phyloP scores from a whole-genome alignment of 306 rosid species.

The Cucurbita pepo region DNA sequence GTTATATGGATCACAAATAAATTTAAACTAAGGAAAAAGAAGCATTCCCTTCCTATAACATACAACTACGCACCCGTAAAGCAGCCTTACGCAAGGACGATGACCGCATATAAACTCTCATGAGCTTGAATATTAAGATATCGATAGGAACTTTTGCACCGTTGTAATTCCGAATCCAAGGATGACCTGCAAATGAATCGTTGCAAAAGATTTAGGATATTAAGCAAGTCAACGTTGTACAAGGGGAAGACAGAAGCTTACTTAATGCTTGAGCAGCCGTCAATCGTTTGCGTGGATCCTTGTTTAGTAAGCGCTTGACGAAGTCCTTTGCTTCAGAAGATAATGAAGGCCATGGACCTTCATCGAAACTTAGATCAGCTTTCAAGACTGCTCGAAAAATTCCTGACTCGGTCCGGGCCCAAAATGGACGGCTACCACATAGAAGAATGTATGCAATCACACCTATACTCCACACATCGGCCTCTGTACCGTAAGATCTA shows the following conservation, averaged over 20 bases:
- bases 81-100: conserved; percentile 98
- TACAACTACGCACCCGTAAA: conserved; percentile 52
- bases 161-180: conserved; percentile 69
- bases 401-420: conserved; percentile 98
- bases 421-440: conserved; percentile 99
- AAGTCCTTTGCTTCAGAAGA: conserved; percentile 85
- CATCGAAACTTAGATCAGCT: conserved; percentile 92
- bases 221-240: not conserved
- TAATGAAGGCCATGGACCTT: conserved; percentile 88
- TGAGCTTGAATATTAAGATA: conserved; percentile 66
- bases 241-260: conserved; percentile 22
- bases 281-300: conserved; percentile 90
- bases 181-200: conserved; percentile 73
- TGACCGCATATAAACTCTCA: conserved; percentile 74
- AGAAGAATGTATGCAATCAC: conserved; percentile 93
- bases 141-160: conserved; percentile 69
- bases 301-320: conserved; percentile 73
- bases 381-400: conserved; percentile 88
- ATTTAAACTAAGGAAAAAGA: not conserved
- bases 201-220: conserved; percentile 5
- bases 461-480: conserved; percentile 97
- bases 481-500: conserved; percentile 82
- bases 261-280: conserved; percentile 94
- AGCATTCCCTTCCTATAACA: conserved; percentile 4
- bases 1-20: not conserved